A percentile compares a stretch with the other conserved stretches of the same genome.
These are phyloP conservation scores for Entomortierella parvispora DNA, from an alignment of 192 early-diverging fungal genomes.

Conservation along the genomic window DNA sequence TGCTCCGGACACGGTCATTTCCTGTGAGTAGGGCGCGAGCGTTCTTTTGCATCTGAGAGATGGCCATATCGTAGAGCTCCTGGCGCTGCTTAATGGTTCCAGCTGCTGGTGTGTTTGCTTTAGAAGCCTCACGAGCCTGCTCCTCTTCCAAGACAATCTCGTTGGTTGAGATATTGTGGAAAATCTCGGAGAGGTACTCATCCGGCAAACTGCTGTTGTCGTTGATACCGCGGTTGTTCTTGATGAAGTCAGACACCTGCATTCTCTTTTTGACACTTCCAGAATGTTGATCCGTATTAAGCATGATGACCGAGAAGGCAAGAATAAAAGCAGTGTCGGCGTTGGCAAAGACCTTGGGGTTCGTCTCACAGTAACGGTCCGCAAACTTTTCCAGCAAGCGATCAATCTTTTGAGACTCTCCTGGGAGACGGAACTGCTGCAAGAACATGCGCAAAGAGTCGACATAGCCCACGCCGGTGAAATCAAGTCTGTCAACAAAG, in stretches of 20 bases:
- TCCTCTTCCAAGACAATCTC: conserved; percentile 97
- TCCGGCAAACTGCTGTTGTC: conserved; percentile 85
- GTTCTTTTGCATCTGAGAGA: conserved; percentile 77
- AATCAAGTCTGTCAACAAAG: conserved; percentile 90
- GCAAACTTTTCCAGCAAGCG: conserved; percentile 98
- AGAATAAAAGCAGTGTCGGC: conserved; percentile 94
- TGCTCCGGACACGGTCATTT: conserved; percentile 60
- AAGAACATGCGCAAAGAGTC: conserved; percentile 85
- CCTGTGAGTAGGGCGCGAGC: conserved; percentile 70
- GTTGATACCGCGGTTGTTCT: conserved; percentile 96
- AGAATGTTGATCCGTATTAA: conserved; percentile 95
- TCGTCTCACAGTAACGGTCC: conserved; percentile 86
- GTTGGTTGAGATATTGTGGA: conserved; percentile 81
- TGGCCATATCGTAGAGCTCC: conserved; percentile 68
- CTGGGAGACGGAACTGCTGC: conserved; percentile 91
- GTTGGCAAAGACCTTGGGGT: conserved; percentile 85
- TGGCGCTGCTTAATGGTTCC: conserved; percentile 58
- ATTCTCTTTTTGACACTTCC: conserved; percentile 87
- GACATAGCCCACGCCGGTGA: conserved; percentile 77
- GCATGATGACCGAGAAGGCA: conserved; percentile 92
- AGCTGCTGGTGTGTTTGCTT: conserved; percentile 29
- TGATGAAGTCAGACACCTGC: conserved; percentile 88
- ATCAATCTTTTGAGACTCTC: conserved; percentile 96
- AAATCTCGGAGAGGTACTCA: conserved; percentile 79
- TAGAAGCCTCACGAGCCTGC: conserved; percentile 58